These are phyloP conservation scores for Quercus mongolica DNA, from an alignment of 306 rosid genomes.

Conservation along the genomic window DNA sequence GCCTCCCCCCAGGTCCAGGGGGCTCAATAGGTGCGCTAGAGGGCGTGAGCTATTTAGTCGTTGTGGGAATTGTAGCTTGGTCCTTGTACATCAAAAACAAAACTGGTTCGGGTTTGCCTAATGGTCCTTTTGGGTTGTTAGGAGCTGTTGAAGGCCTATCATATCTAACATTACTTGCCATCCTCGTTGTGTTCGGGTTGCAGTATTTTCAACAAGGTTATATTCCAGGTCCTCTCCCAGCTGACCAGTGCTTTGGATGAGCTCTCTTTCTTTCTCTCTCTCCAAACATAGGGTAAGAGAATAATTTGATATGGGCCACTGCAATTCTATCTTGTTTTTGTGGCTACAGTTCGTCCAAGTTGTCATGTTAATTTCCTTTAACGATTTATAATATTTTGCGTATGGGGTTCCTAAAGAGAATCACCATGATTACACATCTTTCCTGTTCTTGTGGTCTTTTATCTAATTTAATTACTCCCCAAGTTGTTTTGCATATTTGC, in stretches of 20 bases:
- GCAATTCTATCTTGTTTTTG: conserved; percentile 32
- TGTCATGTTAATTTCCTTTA: not conserved
- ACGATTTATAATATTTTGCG: not conserved
- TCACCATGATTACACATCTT: too few species aligned
- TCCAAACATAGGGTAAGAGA: not conserved
- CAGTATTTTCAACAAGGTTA: conserved; percentile 74
- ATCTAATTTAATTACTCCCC: too few species aligned
- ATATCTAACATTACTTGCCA: conserved; percentile 52
- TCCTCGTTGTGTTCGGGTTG: conserved; percentile 71
- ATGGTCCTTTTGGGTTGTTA: conserved; percentile 74
- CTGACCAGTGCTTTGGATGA: conserved; percentile 88
- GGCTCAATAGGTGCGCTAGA: conserved; percentile 87
- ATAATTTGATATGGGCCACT: conserved; percentile 25
- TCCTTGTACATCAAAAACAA: conserved; percentile 71
- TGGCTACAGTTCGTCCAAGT: conserved; percentile 35
- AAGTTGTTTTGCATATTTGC: too few species aligned
- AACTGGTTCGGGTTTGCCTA: conserved; percentile 89
- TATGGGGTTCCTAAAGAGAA: not conserved
- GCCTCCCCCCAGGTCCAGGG: conserved; percentile 89
- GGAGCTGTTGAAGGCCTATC: conserved; percentile 93
- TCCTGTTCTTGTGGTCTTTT: too few species aligned
- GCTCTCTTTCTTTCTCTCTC: not conserved
- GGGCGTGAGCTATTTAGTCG: conserved; percentile 78
- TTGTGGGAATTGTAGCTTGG: conserved; percentile 82
- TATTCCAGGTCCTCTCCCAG: conserved; percentile 87